These are phyloP conservation scores for Trichosporon ovoides DNA, from an alignment of 1,284 basidiomycete species.

Conservation along the genomic window DNA sequence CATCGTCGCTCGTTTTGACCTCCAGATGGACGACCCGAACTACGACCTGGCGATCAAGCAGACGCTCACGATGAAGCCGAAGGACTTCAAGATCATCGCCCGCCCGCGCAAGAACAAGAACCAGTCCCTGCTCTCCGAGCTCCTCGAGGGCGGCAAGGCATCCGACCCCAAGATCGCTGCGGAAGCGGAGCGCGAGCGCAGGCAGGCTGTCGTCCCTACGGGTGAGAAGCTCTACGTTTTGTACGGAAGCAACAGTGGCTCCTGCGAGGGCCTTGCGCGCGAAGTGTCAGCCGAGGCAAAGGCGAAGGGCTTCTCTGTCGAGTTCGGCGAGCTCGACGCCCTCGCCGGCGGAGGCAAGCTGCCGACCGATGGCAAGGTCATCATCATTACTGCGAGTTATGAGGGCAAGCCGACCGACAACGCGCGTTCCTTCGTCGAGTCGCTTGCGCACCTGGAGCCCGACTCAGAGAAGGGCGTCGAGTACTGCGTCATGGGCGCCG, in stretches of 20 bases:
- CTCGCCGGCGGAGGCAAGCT: constrained; percentile 43
- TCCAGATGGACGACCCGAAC: constrained; percentile 50
- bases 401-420: constrained; percentile 49
- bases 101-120: constrained; percentile 36
- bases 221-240: constrained; percentile 15
- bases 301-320: constrained; percentile 51
- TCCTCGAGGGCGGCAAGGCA: constrained; percentile 8
- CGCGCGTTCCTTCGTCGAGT: constrained; percentile 18
- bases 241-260: constrained; percentile 52
- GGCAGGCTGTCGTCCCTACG: neutral
- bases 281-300: constrained; percentile 51
- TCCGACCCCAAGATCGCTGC: neutral
- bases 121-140: constrained; percentile 20
- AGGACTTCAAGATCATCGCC: constrained; percentile 51
- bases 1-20: constrained; percentile 53
- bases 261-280: constrained; percentile 55
- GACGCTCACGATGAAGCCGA: constrained; percentile 54
- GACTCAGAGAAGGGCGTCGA: constrained; percentile 44
- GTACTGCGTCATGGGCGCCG: constrained; percentile 56
- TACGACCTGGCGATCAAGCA: constrained; percentile 53
- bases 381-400: constrained; percentile 56
- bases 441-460: constrained; percentile 6
- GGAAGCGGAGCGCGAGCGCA: neutral
- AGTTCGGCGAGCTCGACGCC: constrained; percentile 52
- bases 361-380: constrained; percentile 53